Percentiles rank a stretch among this genome's conserved stretches.
phyloP scores from a whole-genome alignment of 176 grass and related monocot species.

The Carex kokanica region DNA sequence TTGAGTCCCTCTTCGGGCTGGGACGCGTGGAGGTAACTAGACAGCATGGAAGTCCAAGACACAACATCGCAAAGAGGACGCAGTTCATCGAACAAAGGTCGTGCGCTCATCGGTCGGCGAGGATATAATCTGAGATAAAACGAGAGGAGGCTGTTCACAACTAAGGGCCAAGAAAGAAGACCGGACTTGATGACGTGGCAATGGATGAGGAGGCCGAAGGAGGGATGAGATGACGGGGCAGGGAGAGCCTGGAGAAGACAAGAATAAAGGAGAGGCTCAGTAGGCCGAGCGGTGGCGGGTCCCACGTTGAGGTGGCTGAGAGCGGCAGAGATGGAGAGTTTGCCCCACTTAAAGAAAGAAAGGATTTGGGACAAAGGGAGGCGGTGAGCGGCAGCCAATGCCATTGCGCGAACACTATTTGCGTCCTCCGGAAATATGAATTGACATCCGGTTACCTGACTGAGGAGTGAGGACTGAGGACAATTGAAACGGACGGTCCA shows the following conservation, averaged over 20 bases:
- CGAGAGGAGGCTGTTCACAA: slow-evolving; percentile 47
- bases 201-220: slow-evolving; percentile 32
- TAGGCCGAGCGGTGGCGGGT: slow-evolving; percentile 17
- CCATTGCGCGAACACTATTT: neutral
- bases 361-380: neutral
- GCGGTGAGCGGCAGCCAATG: neutral
- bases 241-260: slow-evolving; percentile 29
- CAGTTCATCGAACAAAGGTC: slow-evolving; percentile 68
- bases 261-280: slow-evolving; percentile 37
- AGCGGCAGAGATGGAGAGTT: neutral
- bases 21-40: slow-evolving; percentile 45
- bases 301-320: slow-evolving; percentile 12
- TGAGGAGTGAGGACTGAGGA: no score
- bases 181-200: slow-evolving; percentile 25
- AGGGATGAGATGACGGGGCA: slow-evolving; percentile 41
- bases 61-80: slow-evolving; percentile 55
- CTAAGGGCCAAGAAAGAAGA: slow-evolving; percentile 32
- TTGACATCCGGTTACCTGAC: no score
- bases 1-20: slow-evolving; percentile 44
- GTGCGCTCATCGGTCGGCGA: slow-evolving; percentile 39
- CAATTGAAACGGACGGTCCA: no score
- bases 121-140: slow-evolving; percentile 64
- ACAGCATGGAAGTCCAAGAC: slow-evolving; percentile 78
- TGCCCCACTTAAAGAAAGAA: neutral
- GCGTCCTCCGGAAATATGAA: no score